Evolutionary conservation across 2,329 filamentous ascomycete species (phyloP), one percentile per base, ranked within the genome.

Genomic region (Coniella lustricola): DNA sequence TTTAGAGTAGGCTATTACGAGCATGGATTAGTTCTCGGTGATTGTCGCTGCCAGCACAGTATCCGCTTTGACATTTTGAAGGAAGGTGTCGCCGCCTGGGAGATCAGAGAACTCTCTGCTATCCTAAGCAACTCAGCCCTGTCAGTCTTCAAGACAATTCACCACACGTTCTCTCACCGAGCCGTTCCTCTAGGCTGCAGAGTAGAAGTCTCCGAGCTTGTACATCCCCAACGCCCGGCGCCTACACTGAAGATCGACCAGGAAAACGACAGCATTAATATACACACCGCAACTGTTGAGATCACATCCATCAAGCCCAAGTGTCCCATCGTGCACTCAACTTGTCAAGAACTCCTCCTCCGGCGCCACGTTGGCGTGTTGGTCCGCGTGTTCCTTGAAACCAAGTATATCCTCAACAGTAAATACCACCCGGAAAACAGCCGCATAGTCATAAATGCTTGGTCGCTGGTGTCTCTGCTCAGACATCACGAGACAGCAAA

Each of bases 291-390:
- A n/a, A 47, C 25, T 10, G 10, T 66, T 20, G 58, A 66, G 40
- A 46, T 69, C 1, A 56, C 53, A 14, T 49, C 37, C 10, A 50
- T 69, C 42, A 64, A 63, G 29, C 48, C 44, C 0, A 49, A 47
- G 0, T 71, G 68, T 49, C 64, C 65, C 1, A 56, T 67, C 1
- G 50, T 73, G 2, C 44, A 62, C 4, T 67, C 68, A 1, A 64
- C 63, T 7, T 60, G 65, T 21, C 61, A 70, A 40, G 70, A 73
- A 44, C 61, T 60, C 1, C 56, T 72, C 4, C 64, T 70, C 1
- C 55, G 58, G 44, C 60, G 62, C 35, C 59, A 59, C 37, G 61
- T 64, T 7, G 63, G 64, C 20, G 57, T 62, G 14, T 64, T 62
- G 17, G 32, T 9, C 4, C 49, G 49, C 17, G 21, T 35, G 18